Percentiles rank a stretch among this genome's conserved stretches.
Conservation (phyloP, 2,329 filamentous ascomycete genomes). For the Xylaria polymorpha region DNA sequence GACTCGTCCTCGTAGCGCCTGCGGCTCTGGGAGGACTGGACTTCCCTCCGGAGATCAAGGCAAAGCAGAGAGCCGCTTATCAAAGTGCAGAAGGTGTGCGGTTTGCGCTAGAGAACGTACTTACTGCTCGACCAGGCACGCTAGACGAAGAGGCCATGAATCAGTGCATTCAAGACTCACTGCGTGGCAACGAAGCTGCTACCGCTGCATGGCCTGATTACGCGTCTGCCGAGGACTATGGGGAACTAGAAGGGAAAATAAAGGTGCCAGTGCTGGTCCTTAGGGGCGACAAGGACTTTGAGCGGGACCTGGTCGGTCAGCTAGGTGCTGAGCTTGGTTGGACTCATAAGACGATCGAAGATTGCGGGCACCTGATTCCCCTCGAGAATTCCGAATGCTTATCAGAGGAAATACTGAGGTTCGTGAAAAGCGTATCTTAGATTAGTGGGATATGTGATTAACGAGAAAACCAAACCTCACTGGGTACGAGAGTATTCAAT, state of each 20-base stretch:
- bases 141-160: not conserved
- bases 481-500: not conserved
- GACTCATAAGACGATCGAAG: conserved; percentile 4
- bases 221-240: not conserved
- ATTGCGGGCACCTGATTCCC: conserved; percentile 22
- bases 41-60: conserved; percentile 2
- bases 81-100: conserved; percentile 14
- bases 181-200: conserved; percentile 18
- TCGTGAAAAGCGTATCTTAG: not conserved
- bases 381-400: conserved; percentile 10
- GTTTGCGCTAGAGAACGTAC: conserved; percentile 14
- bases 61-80: conserved; percentile 15
- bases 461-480: not conserved
- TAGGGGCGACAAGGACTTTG: conserved; percentile 16
- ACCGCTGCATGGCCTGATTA: conserved; percentile 21
- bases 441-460: no score
- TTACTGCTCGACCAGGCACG: conserved; percentile 8
- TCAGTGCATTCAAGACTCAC: conserved; percentile 15
- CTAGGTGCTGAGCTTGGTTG: conserved; percentile 7
- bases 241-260: not conserved
- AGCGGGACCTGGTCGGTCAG: conserved; percentile 2
- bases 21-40: conserved; percentile 11
- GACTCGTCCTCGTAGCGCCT: conserved; percentile 9
- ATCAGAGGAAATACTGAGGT: not conserved
- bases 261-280: conserved; percentile 17